Evolutionary conservation across 208 protist species (phyloP).

Genomic region (Wallacemonas sp.): DNA sequence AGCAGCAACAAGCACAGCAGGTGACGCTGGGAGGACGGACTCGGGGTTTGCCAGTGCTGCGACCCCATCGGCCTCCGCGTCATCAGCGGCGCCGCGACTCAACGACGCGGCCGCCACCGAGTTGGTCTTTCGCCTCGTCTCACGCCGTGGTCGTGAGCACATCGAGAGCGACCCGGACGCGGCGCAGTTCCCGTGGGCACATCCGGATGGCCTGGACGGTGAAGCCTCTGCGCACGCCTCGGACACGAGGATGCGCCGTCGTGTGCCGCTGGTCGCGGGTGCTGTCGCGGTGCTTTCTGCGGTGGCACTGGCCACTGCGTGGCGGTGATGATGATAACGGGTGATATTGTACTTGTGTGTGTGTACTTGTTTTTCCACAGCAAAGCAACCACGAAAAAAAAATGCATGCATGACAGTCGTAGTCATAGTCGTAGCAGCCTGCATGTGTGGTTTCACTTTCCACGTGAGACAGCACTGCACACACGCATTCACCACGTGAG

Average conservation of each 20-base stretch:
- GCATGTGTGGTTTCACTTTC: neutral
- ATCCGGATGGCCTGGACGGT: slow-evolving; percentile 5
- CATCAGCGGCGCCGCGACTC: neutral
- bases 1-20: too few species aligned
- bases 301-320: neutral
- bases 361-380: neutral
- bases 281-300: neutral
- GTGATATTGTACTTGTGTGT: neutral
- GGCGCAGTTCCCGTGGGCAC: slow-evolving; percentile 44
- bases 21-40: too few species aligned
- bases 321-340: too few species aligned
- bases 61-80: slow-evolving; percentile 15
- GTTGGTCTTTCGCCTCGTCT: slow-evolving; percentile 21
- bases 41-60: too few species aligned
- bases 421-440: too few species aligned
- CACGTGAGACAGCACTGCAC: neutral
- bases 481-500: slow-evolving; percentile 1
- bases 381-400: neutral
- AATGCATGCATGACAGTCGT: neutral
- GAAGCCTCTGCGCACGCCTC: neutral
- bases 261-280: neutral
- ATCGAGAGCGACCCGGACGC: slow-evolving; percentile 40
- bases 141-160: slow-evolving; percentile 26
- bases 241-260: neutral
- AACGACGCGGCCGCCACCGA: neutral